A percentile compares a stretch with the other conserved stretches of the same genome.
These are phyloP conservation scores for Russula lepida DNA, from an alignment of 768 basidiomycete species.

Conservation along the genomic window DNA sequence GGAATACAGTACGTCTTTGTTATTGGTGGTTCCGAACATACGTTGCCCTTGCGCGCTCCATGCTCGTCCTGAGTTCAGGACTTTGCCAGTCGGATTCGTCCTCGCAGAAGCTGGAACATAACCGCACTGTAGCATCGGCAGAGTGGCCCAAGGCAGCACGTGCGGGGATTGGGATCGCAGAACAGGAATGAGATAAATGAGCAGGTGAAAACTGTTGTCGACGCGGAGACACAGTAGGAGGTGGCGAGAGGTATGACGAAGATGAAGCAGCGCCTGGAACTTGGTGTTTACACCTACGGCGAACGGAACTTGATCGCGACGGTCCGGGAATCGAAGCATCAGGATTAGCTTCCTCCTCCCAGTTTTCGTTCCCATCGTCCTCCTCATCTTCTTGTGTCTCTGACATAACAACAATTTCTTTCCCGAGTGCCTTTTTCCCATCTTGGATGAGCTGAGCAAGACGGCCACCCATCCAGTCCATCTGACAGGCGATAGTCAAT, in stretches of 20 bases:
- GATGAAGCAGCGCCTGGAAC: constrained; percentile 22
- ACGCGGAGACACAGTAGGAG: constrained; percentile 22
- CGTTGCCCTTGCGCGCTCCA: constrained; percentile 57
- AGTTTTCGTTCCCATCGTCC: constrained; percentile 65
- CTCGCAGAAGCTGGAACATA: constrained; percentile 31
- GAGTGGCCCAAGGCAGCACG: constrained; percentile 23
- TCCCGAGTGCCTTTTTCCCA: constrained; percentile 65
- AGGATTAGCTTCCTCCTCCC: constrained; percentile 57
- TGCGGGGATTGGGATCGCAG: constrained; percentile 26
- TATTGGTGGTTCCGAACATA: constrained; percentile 20
- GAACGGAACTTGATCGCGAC: constrained; percentile 24
- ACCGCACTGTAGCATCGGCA: not conserved
- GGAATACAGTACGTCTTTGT: not conserved
- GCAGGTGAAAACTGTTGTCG: constrained; percentile 6
- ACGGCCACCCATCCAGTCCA: constrained; percentile 77
- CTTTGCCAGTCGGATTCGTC: constrained; percentile 49
- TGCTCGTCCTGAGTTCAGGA: constrained; percentile 58
- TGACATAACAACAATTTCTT: constrained; percentile 73
- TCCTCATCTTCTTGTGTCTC: constrained; percentile 67
- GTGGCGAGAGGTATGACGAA: constrained; percentile 26
- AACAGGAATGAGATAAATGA: constrained; percentile 23
- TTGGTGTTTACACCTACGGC: constrained; percentile 20
- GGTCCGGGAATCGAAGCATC: constrained; percentile 9
- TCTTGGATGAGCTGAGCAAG: constrained; percentile 65
- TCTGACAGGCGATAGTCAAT: constrained; percentile 32